Conservation (phyloP, 2,329 filamentous ascomycete species). For the Neonectria sp. region DNA sequence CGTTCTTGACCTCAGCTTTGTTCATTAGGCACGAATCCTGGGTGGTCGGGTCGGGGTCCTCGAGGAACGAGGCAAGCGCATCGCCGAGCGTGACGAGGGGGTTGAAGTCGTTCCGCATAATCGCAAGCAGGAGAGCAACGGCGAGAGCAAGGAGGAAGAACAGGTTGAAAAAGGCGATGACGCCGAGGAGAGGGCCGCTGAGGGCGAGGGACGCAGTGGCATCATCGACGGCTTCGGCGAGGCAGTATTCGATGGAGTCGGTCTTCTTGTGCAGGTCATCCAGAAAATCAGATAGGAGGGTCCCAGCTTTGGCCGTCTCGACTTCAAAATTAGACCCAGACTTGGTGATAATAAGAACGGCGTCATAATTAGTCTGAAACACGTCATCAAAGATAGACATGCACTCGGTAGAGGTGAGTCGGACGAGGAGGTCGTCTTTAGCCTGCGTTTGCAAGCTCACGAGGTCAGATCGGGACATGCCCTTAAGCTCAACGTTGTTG, state of each 20-base stretch:
- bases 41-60: slow-evolving; percentile 61
- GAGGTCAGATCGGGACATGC: slow-evolving; percentile 31
- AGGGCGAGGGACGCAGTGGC: slow-evolving; percentile 52
- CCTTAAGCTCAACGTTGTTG: slow-evolving; percentile 17
- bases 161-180: slow-evolving; percentile 58
- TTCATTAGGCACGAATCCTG: slow-evolving; percentile 61
- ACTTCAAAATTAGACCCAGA: slow-evolving; percentile 48
- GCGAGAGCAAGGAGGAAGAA: slow-evolving; percentile 60
- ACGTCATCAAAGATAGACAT: slow-evolving; percentile 29
- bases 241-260: slow-evolving; percentile 32
- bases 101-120: slow-evolving; percentile 53
- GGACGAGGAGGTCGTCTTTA: slow-evolving; percentile 22
- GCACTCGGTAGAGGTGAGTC: slow-evolving; percentile 28
- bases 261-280: slow-evolving; percentile 19
- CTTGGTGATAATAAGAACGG: slow-evolving; percentile 31
- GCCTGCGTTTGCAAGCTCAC: slow-evolving; percentile 30
- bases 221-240: slow-evolving; percentile 31
- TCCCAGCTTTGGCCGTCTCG: slow-evolving; percentile 50
- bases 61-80: slow-evolving; percentile 65
- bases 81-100: slow-evolving; percentile 67
- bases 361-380: slow-evolving; percentile 33
- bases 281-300: slow-evolving; percentile 37
- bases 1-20: slow-evolving; percentile 61
- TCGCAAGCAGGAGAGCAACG: slow-evolving; percentile 56
- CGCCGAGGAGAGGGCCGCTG: slow-evolving; percentile 56